A percentile compares a stretch with the other conserved stretches of the same genome.
Evolutionary conservation across 371 early-diverging fungal genomes (phyloP).

Genomic region (Circinella umbellata): DNA sequence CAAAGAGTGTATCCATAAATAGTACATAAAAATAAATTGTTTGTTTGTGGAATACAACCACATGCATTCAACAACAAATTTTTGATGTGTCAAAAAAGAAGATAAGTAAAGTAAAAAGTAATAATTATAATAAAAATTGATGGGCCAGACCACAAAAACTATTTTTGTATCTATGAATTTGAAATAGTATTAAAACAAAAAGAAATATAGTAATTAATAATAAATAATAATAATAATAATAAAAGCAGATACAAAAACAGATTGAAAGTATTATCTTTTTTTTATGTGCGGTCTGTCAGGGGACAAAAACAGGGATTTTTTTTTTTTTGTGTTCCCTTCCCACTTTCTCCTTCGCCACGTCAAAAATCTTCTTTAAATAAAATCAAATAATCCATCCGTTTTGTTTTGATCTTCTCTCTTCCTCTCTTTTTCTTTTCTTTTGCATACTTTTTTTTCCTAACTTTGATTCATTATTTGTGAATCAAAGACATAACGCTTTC

Average conservation of each 20-base stretch:
- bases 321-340: neutral
- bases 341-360: slow-evolving; percentile 21
- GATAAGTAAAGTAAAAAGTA: slow-evolving; percentile 1
- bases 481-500: too few species aligned
- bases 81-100: slow-evolving; percentile 4
- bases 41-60: slow-evolving; percentile 6
- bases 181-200: too few species aligned
- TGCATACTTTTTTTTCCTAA: slow-evolving; percentile 9
- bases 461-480: neutral
- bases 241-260: too few species aligned
- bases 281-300: neutral
- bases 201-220: too few species aligned
- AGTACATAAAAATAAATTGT: slow-evolving; percentile 1
- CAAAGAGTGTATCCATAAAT: slow-evolving; percentile 1
- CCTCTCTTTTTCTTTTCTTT: slow-evolving; percentile 24
- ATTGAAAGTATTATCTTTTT: too few species aligned
- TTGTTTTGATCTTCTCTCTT: neutral
- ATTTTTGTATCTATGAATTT: neutral
- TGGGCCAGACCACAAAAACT: slow-evolving; percentile 10
- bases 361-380: slow-evolving; percentile 15
- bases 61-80: slow-evolving; percentile 1
- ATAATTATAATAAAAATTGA: neutral
- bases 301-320: slow-evolving; percentile 9
- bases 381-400: slow-evolving; percentile 1
- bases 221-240: too few species aligned